Evolutionary conservation across 179 eudicot genomes (phyloP), one percentile per base, ranked within the genome.

Genomic region (Drosera spatulata): DNA sequence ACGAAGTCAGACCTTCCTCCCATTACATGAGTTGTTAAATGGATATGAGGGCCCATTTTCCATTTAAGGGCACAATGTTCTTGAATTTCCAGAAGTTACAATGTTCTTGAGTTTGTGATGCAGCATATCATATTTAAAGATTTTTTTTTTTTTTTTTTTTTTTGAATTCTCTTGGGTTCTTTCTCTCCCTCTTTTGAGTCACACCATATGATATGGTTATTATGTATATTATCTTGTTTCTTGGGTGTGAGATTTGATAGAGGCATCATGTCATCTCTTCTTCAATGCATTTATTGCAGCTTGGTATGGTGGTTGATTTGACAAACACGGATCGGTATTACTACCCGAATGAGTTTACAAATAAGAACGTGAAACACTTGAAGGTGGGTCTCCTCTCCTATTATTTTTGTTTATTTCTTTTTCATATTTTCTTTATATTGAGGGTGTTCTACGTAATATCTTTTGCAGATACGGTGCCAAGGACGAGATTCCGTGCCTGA

Each of bases 401-500:
- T 43, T 39, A 10, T 41, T 11, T 44, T 13, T n/a, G 13, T 53
- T 55, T 38, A 9, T 53, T 7, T 41, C 22, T 10, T 43, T 2
- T 3, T 6, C 15, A 41, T 50, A 39, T 14, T 42, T 38, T 63
- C 3, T 55, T 42, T 22, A 41, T 59, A 11, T 15, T 11, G 7
- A 14, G 5, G 4, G 40, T 42, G 11, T 64, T 22, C 46, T 40
- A 44, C n/a, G 5, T 6, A 50, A 42, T 6, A 59, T 60, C 46
- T 61, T 33, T 41, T 68, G 55, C 41, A 82, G 82, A 79, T 82
- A 46, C 80, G 75, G 4, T 82, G 87, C 72, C 77, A 75, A 57
- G 87, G 84, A 57, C 80, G 82, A 59, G 81, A 82, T 74, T 55
- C 78, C 45, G 87, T 82, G 12, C 87, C 84, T 53, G 87, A 82